These are phyloP conservation scores for Amanita muscaria DNA, from an alignment of 768 basidiomycete genomes.

Conservation along the genomic window DNA sequence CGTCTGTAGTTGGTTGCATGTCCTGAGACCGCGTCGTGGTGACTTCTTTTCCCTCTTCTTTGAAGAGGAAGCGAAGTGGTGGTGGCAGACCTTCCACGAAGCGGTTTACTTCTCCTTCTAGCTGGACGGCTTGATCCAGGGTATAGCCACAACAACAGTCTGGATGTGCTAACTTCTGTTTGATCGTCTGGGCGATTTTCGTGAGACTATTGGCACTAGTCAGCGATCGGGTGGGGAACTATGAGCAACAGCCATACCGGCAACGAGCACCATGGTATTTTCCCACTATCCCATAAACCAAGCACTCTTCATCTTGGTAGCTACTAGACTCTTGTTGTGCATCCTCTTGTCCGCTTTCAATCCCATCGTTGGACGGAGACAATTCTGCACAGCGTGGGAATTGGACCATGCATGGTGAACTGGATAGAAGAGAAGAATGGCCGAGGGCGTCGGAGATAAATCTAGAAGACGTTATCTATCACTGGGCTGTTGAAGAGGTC, in stretches of 20 bases:
- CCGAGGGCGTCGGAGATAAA: constrained; percentile 64
- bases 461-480: constrained; percentile 25
- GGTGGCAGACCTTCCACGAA: constrained; percentile 48
- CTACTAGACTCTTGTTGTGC: constrained; percentile 9
- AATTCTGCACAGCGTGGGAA: constrained; percentile 40
- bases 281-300: constrained; percentile 29
- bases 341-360: constrained; percentile 9
- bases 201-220: constrained; percentile 38
- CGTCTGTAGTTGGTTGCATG: neutral
- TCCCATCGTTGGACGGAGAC: constrained; percentile 8
- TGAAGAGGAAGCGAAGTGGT: constrained; percentile 30
- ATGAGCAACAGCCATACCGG: constrained; percentile 35
- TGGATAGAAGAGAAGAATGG: constrained; percentile 50
- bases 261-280: constrained; percentile 37
- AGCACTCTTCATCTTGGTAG: constrained; percentile 3
- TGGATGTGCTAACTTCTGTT: constrained; percentile 37
- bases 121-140: constrained; percentile 51
- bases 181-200: constrained; percentile 53
- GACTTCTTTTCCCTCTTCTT: neutral
- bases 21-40: neutral
- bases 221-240: neutral
- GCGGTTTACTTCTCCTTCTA: constrained; percentile 46
- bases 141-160: constrained; percentile 37
- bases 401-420: constrained; percentile 44
- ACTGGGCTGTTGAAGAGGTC: constrained; percentile 4